Base-by-base conservation (phyloP, 2,329 filamentous ascomycete species). In the Colletotrichum theobromicola region DNA sequence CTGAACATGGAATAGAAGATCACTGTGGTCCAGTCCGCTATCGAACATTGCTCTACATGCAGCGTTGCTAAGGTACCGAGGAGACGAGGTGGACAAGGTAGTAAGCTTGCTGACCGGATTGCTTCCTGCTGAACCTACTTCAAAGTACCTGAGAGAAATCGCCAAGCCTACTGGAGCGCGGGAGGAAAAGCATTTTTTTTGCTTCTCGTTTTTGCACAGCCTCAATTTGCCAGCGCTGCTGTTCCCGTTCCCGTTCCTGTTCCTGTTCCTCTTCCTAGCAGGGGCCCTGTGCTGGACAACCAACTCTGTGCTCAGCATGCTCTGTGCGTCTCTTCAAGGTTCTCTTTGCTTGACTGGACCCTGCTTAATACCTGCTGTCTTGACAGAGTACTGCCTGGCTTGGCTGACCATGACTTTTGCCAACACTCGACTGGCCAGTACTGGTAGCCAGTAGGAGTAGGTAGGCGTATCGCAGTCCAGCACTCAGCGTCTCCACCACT, bases 121-220 rank as follows among this genome's bases (percentile, higher is more conserved):
- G 34, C 50, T 21, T 50, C 32, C 21, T 37, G 58, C 34, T n/a
- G 28, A 57, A 58, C 26, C 9, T 58, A 58, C 26, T 30, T 58
- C 18, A 30, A 8, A 32, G 55, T 58, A 61, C 30, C 57, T 34
- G 15, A 30, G 18, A 64, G 42, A 32, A 50, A 57, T 53, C n/a
- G 71, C 67, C 71, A 74, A 66, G 71, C 71, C 61, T 46, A 55
- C 61, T 66, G 37, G 24, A 65, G 71, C 15, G 67, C 32, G 37
- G 62, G 24, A 42, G 46, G 21, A 34, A 34, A 57, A 63, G 35
- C 16, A 24, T 50, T 68, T 61, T 70, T 46, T 16, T 24, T 13
- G 12, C 64, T 55, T 30, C 57, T 60, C 26, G 30, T 35, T 61
- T 46, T 67, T 75, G 72, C 72, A 75, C 72, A 75, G 72, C 72